Conservation (phyloP, 768 basidiomycete genomes). For the Mycena floridula region DNA sequence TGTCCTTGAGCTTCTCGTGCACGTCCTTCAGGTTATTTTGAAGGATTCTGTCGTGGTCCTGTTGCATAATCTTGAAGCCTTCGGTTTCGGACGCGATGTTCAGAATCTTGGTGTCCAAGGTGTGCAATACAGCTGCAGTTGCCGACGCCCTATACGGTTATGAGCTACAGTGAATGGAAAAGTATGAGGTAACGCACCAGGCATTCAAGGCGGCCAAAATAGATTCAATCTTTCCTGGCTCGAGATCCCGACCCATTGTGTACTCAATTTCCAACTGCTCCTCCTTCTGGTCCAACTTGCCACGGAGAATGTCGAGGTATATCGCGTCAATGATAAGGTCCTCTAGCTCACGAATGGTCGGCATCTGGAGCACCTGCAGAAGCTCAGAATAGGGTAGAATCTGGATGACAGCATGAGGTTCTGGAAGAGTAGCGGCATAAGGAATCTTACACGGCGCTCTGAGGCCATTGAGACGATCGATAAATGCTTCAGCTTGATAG, state of each 20-base stretch:
- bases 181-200: conserved; percentile 41
- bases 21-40: conserved; percentile 55
- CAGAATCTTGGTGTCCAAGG: conserved; percentile 65
- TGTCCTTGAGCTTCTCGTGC: conserved; percentile 58
- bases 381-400: conserved; percentile 79
- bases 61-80: conserved; percentile 32
- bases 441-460: conserved; percentile 57
- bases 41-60: conserved; percentile 50
- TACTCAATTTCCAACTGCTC: conserved; percentile 89
- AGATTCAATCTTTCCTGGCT: conserved; percentile 58
- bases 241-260: conserved; percentile 89
- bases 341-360: conserved; percentile 83
- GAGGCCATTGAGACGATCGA: conserved; percentile 83
- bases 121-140: conserved; percentile 60
- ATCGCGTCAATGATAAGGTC: conserved; percentile 97
- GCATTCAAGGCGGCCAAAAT: conserved; percentile 57
- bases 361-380: conserved; percentile 63
- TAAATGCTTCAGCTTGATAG: conserved; percentile 87
- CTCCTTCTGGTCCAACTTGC: conserved; percentile 90
- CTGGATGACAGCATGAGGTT: conserved; percentile 28
- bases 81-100: conserved; percentile 41
- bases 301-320: conserved; percentile 84
- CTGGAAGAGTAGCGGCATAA: background rate
- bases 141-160: conserved; percentile 66
- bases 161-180: background rate